phyloP scores from a whole-genome alignment of 2,329 filamentous ascomycete species.

The Exophiala sp. region DNA sequence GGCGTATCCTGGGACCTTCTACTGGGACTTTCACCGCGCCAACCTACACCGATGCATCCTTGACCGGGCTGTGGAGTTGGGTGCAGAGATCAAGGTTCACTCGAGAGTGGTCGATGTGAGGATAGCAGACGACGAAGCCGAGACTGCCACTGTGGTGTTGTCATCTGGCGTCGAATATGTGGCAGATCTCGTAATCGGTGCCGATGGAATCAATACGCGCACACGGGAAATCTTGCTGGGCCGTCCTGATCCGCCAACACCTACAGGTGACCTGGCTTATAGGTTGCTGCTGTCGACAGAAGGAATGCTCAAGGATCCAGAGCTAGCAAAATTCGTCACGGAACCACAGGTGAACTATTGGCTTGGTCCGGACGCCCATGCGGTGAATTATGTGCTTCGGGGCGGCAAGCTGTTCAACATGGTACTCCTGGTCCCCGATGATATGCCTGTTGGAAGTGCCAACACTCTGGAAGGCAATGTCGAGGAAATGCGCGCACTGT shows the following conservation, averaged over 20 bases:
- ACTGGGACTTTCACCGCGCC: constrained; percentile 50
- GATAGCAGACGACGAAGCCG: constrained; percentile 24
- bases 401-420: constrained; percentile 47
- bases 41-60: constrained; percentile 46
- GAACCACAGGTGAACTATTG: constrained; percentile 54
- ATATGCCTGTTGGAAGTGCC: constrained; percentile 32
- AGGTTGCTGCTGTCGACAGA: constrained; percentile 49
- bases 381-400: constrained; percentile 47
- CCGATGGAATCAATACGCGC: constrained; percentile 47
- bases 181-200: constrained; percentile 45
- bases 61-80: constrained; percentile 38
- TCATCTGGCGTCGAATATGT: constrained; percentile 30
- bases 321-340: constrained; percentile 45
- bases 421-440: constrained; percentile 47
- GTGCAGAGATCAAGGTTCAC: constrained; percentile 35
- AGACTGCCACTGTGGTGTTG: constrained; percentile 32
- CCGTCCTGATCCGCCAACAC: constrained; percentile 42
- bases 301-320: constrained; percentile 48
- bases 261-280: constrained; percentile 57
- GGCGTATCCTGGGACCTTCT: constrained; percentile 35
- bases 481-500: constrained; percentile 31
- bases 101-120: constrained; percentile 26
- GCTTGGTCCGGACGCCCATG: constrained; percentile 53
- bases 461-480: constrained; percentile 12
- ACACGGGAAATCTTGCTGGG: constrained; percentile 46